These are phyloP conservation scores for Yamadazyma spencermartinsiae DNA, from an alignment of 1,139 yeast species.

Conservation along the genomic window DNA sequence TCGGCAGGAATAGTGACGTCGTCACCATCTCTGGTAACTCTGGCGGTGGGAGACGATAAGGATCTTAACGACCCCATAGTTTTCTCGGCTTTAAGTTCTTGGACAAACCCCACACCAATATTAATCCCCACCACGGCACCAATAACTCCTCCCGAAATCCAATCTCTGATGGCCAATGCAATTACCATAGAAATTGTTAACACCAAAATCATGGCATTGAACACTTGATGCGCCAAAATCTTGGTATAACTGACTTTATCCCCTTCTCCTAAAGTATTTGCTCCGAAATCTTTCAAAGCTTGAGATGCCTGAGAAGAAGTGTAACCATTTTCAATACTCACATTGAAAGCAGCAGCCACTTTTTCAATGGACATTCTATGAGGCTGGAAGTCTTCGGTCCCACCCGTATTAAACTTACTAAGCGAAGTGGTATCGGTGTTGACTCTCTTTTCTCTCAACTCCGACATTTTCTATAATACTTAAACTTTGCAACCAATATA, in stretches of 20 bases:
- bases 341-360: slow-evolving; percentile 36
- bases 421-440: slow-evolving; percentile 16
- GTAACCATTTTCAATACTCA: slow-evolving; percentile 52
- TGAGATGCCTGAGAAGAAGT: slow-evolving; percentile 33
- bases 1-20: slow-evolving; percentile 61
- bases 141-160: slow-evolving; percentile 85
- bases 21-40: slow-evolving; percentile 64
- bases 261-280: slow-evolving; percentile 63
- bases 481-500: background rate
- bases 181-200: slow-evolving; percentile 73
- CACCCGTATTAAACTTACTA: slow-evolving; percentile 9
- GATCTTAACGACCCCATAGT: slow-evolving; percentile 77
- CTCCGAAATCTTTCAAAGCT: slow-evolving; percentile 43
- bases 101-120: slow-evolving; percentile 68
- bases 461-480: slow-evolving; percentile 8
- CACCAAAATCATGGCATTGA: slow-evolving; percentile 81
- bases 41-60: slow-evolving; percentile 72
- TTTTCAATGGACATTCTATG: slow-evolving; percentile 35
- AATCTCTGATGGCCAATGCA: slow-evolving; percentile 72
- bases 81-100: slow-evolving; percentile 73
- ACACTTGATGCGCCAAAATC: slow-evolving; percentile 67
- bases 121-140: slow-evolving; percentile 68
- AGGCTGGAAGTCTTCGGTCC: slow-evolving; percentile 15
- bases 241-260: slow-evolving; percentile 54
- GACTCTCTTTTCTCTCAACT: slow-evolving; percentile 15